phyloP scores from a whole-genome alignment of 2,329 filamentous ascomycete genomes.

The Claviceps pusilla region DNA sequence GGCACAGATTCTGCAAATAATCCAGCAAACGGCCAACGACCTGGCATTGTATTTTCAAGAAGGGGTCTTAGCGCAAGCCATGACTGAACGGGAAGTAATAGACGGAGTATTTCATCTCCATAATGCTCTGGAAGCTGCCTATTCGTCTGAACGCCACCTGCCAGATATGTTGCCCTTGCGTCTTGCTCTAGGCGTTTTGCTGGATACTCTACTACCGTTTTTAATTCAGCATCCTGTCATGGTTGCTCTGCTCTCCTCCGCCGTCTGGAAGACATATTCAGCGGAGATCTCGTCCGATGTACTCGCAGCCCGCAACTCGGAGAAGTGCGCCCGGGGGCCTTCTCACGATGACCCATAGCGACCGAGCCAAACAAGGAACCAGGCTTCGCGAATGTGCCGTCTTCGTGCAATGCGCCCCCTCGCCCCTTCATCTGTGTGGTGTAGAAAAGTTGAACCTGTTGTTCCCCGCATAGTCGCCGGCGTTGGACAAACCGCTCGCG shows the following conservation, averaged over 20 bases:
- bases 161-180: conserved; percentile 18
- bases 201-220: conserved; percentile 13
- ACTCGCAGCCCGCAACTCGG: conserved; percentile 4
- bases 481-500: too few relatives aligned
- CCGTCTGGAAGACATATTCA: conserved; percentile 12
- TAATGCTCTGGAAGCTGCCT: conserved; percentile 16
- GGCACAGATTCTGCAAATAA: conserved; percentile 12
- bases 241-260: conserved; percentile 11
- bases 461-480: too few relatives aligned
- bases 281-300: conserved; percentile 14
- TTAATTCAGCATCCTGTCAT: conserved; percentile 13
- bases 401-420: neutral
- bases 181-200: conserved; percentile 16
- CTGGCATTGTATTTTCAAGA: conserved; percentile 11
- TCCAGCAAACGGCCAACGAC: conserved; percentile 13
- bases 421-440: too few relatives aligned
- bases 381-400: neutral
- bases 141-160: conserved; percentile 9
- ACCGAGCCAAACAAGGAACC: neutral
- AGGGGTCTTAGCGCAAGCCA: conserved; percentile 5
- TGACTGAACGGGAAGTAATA: conserved; percentile 9
- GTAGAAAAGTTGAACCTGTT: too few relatives aligned
- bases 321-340: neutral
- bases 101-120: conserved; percentile 14
- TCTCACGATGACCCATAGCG: neutral